Percentiles rank a stretch among this genome's conserved stretches.
Conservation (phyloP, 1,284 basidiomycete genomes). For the Cryptococcus sp. region DNA sequence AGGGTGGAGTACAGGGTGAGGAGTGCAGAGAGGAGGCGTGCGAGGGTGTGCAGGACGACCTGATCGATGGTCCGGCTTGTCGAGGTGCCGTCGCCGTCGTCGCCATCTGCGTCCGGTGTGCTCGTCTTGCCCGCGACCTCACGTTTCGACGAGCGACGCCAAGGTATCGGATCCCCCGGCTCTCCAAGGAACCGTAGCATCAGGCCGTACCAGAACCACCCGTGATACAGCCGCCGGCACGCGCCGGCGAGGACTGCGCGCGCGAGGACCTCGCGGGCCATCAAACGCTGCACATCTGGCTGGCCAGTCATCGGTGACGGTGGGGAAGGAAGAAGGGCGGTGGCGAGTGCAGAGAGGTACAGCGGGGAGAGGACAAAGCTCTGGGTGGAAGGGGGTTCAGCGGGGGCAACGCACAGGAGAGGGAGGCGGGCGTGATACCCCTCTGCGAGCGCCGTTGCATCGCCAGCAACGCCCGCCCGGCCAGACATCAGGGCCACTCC, state of each 20-base stretch:
- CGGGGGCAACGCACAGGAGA: constrained; percentile 12
- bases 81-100: not conserved
- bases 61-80: constrained; percentile 3
- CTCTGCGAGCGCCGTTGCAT: constrained; percentile 2
- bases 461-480: not conserved
- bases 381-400: not conserved
- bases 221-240: constrained; percentile 40
- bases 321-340: constrained; percentile 36
- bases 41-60: not conserved
- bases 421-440: constrained; percentile 40
- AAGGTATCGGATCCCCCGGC: not conserved
- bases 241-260: constrained; percentile 45
- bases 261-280: constrained; percentile 50
- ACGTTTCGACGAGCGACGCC: not conserved
- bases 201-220: constrained; percentile 48
- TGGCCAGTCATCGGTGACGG: not conserved
- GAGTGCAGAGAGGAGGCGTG: not conserved
- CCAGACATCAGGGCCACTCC: not conserved
- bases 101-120: not conserved
- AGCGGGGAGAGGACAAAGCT: constrained; percentile 28
- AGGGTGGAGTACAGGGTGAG: not conserved
- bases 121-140: not conserved
- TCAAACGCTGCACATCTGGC: constrained; percentile 43
- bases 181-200: constrained; percentile 25
- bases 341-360: constrained; percentile 48